Conservation (phyloP, 1,284 basidiomycete genomes). For the Sporisorium exsertum region DNA sequence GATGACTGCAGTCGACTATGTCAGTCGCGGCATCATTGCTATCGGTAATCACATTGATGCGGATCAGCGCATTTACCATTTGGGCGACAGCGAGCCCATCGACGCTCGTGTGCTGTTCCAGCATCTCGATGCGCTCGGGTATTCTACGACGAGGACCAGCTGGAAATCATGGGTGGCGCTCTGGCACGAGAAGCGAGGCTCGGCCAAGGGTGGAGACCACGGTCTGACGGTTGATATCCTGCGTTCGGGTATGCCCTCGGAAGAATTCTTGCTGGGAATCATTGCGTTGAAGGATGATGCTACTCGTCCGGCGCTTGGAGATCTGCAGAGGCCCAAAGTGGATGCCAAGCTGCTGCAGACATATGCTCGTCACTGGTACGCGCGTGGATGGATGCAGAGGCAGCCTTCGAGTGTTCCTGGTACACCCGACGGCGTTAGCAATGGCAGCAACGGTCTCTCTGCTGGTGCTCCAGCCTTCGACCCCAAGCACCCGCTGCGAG, state of each 20-base stretch:
- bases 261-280: conserved; percentile 57
- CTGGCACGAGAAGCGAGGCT: conserved; percentile 61
- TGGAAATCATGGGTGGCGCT: conserved; percentile 66
- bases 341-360: conserved; percentile 61
- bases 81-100: conserved; percentile 64
- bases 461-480: conserved; percentile 28
- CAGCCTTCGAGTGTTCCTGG: conserved; percentile 39
- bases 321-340: conserved; percentile 55
- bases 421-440: conserved; percentile 23
- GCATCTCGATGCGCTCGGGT: conserved; percentile 59
- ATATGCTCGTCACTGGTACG: conserved; percentile 65
- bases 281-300: conserved; percentile 64
- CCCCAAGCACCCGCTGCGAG: conserved; percentile 47
- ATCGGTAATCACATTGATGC: conserved; percentile 55
- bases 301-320: conserved; percentile 51
- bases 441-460: conserved; percentile 20
- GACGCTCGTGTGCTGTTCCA: conserved; percentile 58
- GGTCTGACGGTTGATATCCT: conserved; percentile 65
- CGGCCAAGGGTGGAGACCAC: conserved; percentile 46
- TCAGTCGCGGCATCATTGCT: conserved; percentile 64
- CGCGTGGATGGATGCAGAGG: conserved; percentile 63
- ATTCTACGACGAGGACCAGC: conserved; percentile 51
- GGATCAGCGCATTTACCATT: conserved; percentile 62
- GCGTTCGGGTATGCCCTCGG: conserved; percentile 63
- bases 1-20: conserved; percentile 68